Evolutionary conservation across 345 rosid genomes (phyloP).

Genomic region (Ricinus communis): DNA sequence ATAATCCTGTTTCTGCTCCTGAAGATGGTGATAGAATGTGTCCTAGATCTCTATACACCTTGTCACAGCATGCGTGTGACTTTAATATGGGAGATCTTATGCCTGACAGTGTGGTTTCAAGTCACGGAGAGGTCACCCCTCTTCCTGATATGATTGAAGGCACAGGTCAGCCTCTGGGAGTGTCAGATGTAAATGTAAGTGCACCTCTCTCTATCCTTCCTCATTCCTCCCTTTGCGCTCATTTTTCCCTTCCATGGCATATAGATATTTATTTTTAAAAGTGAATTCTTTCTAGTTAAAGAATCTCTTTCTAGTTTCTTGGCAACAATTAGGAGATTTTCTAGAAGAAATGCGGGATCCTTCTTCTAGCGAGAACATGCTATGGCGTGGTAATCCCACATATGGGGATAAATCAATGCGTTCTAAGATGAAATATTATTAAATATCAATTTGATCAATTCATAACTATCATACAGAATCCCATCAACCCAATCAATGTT

Average conservation of each 20-base stretch:
- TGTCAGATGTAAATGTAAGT: slow-evolving; percentile 46
- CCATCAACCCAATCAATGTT: too few relatives aligned
- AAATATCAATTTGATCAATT: too few relatives aligned
- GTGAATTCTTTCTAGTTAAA: too few relatives aligned
- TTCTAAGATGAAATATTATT: too few relatives aligned
- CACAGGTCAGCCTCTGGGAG: slow-evolving; percentile 27
- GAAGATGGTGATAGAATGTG: slow-evolving; percentile 38
- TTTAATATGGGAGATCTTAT: slow-evolving; percentile 26
- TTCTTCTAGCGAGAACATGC: too few relatives aligned
- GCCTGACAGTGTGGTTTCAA: slow-evolving; percentile 42
- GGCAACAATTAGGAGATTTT: too few relatives aligned
- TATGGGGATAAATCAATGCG: too few relatives aligned
- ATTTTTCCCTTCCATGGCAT: not conserved
- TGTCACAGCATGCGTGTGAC: slow-evolving; percentile 29
- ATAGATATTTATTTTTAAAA: not conserved
- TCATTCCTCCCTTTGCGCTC: not conserved
- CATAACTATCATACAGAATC: too few relatives aligned
- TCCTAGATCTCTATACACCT: slow-evolving; percentile 31
- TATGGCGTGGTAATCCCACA: too few relatives aligned
- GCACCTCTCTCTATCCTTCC: not conserved
- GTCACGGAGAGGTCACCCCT: slow-evolving; percentile 38
- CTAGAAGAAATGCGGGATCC: too few relatives aligned
- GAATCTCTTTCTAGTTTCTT: too few relatives aligned
- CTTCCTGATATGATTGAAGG: slow-evolving; percentile 37
- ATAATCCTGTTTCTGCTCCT: slow-evolving; percentile 34